Conservation (phyloP, 169 alveolate species). For the Cyclospora cayetanensis region DNA sequence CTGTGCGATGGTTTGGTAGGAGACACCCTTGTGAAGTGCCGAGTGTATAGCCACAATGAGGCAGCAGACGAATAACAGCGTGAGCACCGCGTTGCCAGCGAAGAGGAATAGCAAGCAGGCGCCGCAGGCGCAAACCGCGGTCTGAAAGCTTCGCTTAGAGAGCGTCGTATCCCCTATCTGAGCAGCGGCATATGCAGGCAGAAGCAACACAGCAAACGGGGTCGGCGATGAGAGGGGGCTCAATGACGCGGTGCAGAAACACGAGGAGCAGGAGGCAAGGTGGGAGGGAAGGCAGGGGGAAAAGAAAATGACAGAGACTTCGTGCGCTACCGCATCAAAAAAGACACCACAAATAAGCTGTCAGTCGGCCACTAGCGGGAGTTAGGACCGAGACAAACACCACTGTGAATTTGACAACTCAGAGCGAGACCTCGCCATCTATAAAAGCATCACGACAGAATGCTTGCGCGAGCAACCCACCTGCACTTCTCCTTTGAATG, state of each 20-base stretch:
- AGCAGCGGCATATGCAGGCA: not conserved
- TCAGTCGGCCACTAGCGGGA: no score
- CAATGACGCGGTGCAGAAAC: no score
- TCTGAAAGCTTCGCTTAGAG: slow-evolving; percentile 3
- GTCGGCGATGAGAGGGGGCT: no score
- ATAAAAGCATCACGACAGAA: not conserved
- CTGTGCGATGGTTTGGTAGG: slow-evolving; percentile 48
- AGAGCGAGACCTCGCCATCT: not conserved
- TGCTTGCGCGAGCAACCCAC: no score
- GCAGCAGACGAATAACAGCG: not conserved
- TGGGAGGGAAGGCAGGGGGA: no score
- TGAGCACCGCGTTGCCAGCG: slow-evolving; percentile 51
- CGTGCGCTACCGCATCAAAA: no score
- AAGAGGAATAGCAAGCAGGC: not conserved
- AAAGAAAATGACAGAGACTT: no score
- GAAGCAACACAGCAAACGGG: not conserved
- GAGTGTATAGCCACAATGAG: not conserved
- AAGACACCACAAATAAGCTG: no score
- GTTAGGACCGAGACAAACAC: no score
- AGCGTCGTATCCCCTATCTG: slow-evolving; percentile 30
- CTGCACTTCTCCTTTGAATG: slow-evolving; percentile 47
- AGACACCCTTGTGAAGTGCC: slow-evolving; percentile 49
- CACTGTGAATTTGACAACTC: not conserved
- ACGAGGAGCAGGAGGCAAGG: no score
- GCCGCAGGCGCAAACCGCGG: not conserved